phyloP scores from a whole-genome alignment of 108 stramenopile species.

The Schizochytrium sp. region DNA sequence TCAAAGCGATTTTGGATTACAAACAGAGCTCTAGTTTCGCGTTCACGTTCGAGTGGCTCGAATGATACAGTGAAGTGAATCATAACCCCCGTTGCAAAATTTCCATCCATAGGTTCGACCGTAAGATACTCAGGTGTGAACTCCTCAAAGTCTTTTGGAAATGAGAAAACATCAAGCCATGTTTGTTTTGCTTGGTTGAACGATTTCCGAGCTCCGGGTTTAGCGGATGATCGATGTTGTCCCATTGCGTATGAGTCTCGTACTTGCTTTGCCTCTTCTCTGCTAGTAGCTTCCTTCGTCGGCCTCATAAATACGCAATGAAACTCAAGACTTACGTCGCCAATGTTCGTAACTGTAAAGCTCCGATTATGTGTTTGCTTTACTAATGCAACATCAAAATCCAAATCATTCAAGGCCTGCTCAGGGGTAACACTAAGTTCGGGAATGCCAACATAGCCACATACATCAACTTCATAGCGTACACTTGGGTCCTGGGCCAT shows the following conservation, averaged over 20 bases:
- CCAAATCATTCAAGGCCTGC: neutral
- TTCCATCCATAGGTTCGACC: conserved; percentile 43
- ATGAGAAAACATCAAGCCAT: neutral
- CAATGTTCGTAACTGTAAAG: conserved; percentile 58
- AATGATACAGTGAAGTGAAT: conserved; percentile 38
- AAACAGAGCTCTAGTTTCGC: neutral
- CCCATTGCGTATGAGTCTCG: neutral
- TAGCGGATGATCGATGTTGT: neutral
- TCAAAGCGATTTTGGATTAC: neutral
- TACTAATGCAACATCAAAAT: conserved; percentile 32
- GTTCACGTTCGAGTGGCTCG: conserved; percentile 34
- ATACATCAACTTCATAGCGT: conserved; percentile 25
- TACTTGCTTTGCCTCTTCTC: neutral
- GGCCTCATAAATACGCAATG: conserved; percentile 9
- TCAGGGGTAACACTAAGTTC: conserved; percentile 42
- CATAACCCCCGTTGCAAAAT: conserved; percentile 22
- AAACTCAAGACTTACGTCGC: conserved; percentile 40
- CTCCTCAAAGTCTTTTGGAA: conserved; percentile 13
- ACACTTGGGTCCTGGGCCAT: neutral
- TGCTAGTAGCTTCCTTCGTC: neutral
- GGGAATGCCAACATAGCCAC: conserved; percentile 9
- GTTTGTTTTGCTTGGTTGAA: neutral
- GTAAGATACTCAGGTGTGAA: neutral
- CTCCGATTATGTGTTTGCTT: conserved; percentile 46
- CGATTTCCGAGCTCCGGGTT: neutral